Base-by-base conservation (phyloP, 1,284 basidiomycete species). In the Cutaneotrichosporon mucoides region DNA sequence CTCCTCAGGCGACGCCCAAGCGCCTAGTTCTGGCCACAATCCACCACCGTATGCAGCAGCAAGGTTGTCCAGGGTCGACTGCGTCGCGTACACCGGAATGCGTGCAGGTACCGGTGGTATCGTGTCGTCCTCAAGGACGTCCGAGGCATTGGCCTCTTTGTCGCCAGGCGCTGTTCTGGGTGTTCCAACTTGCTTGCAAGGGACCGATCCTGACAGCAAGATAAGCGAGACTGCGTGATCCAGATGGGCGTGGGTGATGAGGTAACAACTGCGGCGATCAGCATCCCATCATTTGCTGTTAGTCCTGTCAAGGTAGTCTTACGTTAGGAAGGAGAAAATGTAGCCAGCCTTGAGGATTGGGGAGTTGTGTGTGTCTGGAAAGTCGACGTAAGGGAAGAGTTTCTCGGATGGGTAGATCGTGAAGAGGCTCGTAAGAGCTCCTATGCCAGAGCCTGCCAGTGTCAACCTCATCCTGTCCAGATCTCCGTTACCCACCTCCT, bases 161-260 rank as follows among this genome's bases (percentile, higher is more conserved):
- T 47, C 12, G n/a, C 35, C n/a, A 5, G 36, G 15, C 36, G 35
- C 6, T 3, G 5, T 9, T 16, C 46, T 24, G 6, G 45, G 24
- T 8, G 4, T 33, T 35, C 46, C 33, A 16, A 11, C 10, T 8
- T 8, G 52, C 34, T 44, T 53, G 13, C 24, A 36, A 3, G 75
- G 75, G 3, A 73, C 62, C 4, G 75, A 77, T 4, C 76, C 77
- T 7, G 76, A 74, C 3, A 75, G 63, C 57, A 79, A 63, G 63
- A 77, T 73, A 43, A 79, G 66, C 1, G 75, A 74, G 15, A 67
- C 61, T 16, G 63, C 68, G 56, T 79, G 77, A 54, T 79, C 77
- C 41, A 79, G 62, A 59, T 79, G 77, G 1, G 77, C 75, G 52
- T 79, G 77, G 2, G 76, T 77, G 53, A 79, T 68, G 53, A 79